Evolutionary conservation across 2,329 filamentous ascomycete genomes (phyloP).

Genomic region (Cercospora sojina): DNA sequence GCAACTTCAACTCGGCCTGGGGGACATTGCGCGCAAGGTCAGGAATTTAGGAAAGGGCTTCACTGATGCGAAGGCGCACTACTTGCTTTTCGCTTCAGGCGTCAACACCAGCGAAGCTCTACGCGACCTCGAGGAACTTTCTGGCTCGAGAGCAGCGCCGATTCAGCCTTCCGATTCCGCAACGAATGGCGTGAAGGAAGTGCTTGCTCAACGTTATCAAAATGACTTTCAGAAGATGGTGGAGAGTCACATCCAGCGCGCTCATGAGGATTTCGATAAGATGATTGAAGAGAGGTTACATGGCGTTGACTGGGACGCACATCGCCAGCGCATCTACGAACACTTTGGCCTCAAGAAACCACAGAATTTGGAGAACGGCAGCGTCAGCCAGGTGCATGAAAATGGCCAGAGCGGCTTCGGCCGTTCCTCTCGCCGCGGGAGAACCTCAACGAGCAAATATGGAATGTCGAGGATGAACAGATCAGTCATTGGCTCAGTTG

Average conservation of each 20-base stretch:
- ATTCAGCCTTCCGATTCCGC: constrained; percentile 13
- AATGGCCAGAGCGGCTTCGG: constrained; percentile 53
- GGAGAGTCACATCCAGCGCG: constrained; percentile 62
- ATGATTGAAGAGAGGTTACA: constrained; percentile 94
- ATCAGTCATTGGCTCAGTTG: constrained; percentile 83
- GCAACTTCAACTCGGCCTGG: constrained; percentile 83
- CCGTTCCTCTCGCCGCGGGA: constrained; percentile 46
- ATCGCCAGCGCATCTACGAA: constrained; percentile 89
- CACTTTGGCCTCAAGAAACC: constrained; percentile 78
- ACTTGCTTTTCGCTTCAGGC: constrained; percentile 88
- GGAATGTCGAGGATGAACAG: constrained; percentile 71
- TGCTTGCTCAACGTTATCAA: constrained; percentile 34
- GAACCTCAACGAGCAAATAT: constrained; percentile 54
- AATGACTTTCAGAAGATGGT: constrained; percentile 64
- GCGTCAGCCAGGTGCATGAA: constrained; percentile 29
- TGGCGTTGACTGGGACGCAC: constrained; percentile 85
- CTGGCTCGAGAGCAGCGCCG: constrained; percentile 22
- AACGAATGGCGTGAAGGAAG: constrained; percentile 33
- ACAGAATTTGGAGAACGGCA: constrained; percentile 35
- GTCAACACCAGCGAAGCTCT: constrained; percentile 84
- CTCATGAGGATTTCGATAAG: constrained; percentile 84
- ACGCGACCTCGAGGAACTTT: constrained; percentile 63
- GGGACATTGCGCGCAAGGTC: constrained; percentile 76
- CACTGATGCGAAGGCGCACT: constrained; percentile 63
- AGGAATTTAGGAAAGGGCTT: constrained; percentile 72